Conservation (phyloP, 2,329 filamentous ascomycete species). For the Arthrinium puccinioides region DNA sequence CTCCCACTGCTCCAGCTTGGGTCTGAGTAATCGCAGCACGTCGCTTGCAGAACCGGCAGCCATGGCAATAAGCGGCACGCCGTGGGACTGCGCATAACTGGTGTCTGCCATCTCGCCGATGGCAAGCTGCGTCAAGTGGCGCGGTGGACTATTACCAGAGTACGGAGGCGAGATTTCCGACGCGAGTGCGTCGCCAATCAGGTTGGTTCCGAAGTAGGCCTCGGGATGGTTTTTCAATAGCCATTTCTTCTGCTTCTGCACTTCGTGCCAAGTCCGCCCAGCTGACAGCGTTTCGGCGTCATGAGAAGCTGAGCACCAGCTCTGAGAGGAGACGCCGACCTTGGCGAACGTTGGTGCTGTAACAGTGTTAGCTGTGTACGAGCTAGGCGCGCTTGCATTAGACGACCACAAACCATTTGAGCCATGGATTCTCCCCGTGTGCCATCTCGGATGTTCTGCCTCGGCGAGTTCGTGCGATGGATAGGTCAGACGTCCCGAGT, state of each 20-base stretch:
- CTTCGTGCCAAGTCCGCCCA: slow-evolving; percentile 13
- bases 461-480: background rate
- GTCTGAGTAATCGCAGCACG: slow-evolving; percentile 45
- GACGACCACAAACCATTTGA: slow-evolving; percentile 1
- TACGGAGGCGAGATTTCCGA: slow-evolving; percentile 9
- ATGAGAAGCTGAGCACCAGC: slow-evolving; percentile 15
- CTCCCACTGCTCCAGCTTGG: slow-evolving; percentile 44
- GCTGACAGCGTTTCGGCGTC: background rate
- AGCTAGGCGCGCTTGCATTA: background rate
- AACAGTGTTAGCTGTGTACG: slow-evolving; percentile 8
- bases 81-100: slow-evolving; percentile 18
- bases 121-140: slow-evolving; percentile 37
- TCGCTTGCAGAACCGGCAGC: slow-evolving; percentile 51
- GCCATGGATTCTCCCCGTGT: slow-evolving; percentile 5
- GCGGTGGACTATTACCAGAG: slow-evolving; percentile 3
- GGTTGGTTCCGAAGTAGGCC: slow-evolving; percentile 26
- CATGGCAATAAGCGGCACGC: slow-evolving; percentile 34
- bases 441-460: slow-evolving; percentile 8
- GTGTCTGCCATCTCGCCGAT: slow-evolving; percentile 46
- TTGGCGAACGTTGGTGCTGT: slow-evolving; percentile 20
- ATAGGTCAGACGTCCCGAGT: slow-evolving; percentile 8
- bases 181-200: slow-evolving; percentile 14
- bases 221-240: slow-evolving; percentile 44
- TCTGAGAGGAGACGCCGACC: slow-evolving; percentile 13
- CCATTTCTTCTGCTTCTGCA: slow-evolving; percentile 32